Conservation (phyloP, 257 asterid genomes). For the Petunia axillaris region DNA sequence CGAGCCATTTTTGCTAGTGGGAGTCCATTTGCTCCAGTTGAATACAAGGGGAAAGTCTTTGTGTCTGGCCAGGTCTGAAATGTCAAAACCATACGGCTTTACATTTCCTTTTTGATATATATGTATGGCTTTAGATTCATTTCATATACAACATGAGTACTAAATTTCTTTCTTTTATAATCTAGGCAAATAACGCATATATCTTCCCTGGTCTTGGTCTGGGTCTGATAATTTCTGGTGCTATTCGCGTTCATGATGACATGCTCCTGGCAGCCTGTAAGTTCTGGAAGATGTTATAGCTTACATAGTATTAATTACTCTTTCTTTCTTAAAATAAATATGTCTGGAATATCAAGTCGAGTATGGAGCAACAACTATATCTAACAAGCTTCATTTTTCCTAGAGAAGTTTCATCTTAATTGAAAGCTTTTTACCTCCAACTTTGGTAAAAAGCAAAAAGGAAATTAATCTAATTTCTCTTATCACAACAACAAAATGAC, state of each 20-base stretch:
- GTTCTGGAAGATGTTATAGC: constrained; percentile 30
- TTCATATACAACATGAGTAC: constrained; percentile 9
- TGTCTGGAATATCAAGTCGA: neutral
- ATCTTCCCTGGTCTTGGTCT: constrained; percentile 92
- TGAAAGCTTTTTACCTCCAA: neutral
- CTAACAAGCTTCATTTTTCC: neutral
- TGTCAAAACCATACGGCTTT: neutral
- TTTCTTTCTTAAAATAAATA: neutral
- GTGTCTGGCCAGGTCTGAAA: constrained; percentile 72
- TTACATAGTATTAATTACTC: neutral
- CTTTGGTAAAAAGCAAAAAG: neutral
- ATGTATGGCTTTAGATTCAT: neutral
- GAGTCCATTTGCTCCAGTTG: constrained; percentile 73
- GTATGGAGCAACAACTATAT: no score
- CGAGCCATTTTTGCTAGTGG: constrained; percentile 83
- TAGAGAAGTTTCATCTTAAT: no score
- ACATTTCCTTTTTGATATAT: neutral
- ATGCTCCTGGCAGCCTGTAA: constrained; percentile 97
- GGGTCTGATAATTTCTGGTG: constrained; percentile 88
- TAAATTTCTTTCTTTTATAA: constrained; percentile 11
- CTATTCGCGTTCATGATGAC: constrained; percentile 89
- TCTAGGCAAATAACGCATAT: constrained; percentile 86
- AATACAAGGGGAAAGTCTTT: constrained; percentile 55
- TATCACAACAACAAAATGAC: neutral
- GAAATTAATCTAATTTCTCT: neutral